A percentile compares a stretch with the other conserved stretches of the same genome.
These are phyloP conservation scores for Peniophora sp. DNA, from an alignment of 1,284 basidiomycete genomes.

Conservation along the genomic window DNA sequence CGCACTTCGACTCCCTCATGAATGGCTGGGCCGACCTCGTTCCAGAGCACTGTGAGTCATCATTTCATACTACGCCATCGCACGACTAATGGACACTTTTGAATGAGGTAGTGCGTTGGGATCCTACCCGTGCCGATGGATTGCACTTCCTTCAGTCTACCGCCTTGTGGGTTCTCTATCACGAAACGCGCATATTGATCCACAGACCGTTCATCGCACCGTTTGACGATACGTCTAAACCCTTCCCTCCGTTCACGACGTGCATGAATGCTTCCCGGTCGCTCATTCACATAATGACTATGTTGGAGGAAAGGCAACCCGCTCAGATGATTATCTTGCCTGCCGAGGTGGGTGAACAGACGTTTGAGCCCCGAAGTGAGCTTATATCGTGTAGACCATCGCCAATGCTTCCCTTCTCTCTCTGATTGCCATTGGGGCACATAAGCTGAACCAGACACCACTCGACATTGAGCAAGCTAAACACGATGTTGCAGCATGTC, in stretches of 20 bases:
- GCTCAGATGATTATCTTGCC: too few species aligned
- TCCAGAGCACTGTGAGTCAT: constrained; percentile 38
- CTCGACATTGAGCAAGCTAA: too few species aligned
- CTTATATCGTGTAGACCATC: too few species aligned
- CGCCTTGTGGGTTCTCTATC: constrained; percentile 45
- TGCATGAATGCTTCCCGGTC: constrained; percentile 42
- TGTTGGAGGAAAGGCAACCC: too few species aligned
- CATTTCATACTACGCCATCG: background rate
- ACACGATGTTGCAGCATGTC: too few species aligned
- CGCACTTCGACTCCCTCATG: constrained; percentile 51
- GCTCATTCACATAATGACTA: too few species aligned
- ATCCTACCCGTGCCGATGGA: constrained; percentile 37
- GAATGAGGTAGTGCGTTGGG: constrained; percentile 39
- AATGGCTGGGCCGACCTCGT: constrained; percentile 59
- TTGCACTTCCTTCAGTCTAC: constrained; percentile 49
- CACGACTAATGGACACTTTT: background rate
- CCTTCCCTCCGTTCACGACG: constrained; percentile 53
- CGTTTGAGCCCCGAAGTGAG: too few species aligned
- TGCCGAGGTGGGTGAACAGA: too few species aligned
- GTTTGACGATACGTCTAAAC: constrained; percentile 30
- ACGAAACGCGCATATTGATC: constrained; percentile 48
- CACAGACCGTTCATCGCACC: constrained; percentile 59
- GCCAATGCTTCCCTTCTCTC: too few species aligned
- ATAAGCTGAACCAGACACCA: too few species aligned
- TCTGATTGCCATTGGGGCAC: too few species aligned